These are phyloP conservation scores for Sporothrix globosa DNA, from an alignment of 2,329 filamentous ascomycete species.

Conservation along the genomic window DNA sequence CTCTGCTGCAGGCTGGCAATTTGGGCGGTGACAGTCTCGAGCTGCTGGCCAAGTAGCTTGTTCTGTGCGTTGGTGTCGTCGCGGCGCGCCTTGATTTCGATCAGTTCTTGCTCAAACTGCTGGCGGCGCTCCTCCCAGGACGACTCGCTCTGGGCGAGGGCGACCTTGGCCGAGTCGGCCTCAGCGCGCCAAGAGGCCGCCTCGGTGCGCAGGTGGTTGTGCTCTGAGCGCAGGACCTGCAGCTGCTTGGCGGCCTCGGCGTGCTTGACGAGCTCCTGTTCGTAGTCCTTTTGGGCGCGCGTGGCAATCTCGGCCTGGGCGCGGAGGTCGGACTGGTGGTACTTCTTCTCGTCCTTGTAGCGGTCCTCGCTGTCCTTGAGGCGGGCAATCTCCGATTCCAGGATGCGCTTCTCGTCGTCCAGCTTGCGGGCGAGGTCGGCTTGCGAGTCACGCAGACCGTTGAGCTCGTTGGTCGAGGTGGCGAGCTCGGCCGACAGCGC, in stretches of 20 bases:
- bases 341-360: slow-evolving; percentile 76
- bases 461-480: slow-evolving; percentile 80
- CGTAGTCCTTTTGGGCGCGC: slow-evolving; percentile 92
- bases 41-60: slow-evolving; percentile 82
- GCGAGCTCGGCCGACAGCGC: slow-evolving; percentile 82
- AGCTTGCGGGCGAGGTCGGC: slow-evolving; percentile 70
- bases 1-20: slow-evolving; percentile 79
- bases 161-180: slow-evolving; percentile 80
- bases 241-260: slow-evolving; percentile 89
- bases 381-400: slow-evolving; percentile 77
- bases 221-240: slow-evolving; percentile 75
- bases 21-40: slow-evolving; percentile 80
- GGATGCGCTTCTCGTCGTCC: slow-evolving; percentile 78
- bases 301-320: slow-evolving; percentile 92
- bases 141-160: slow-evolving; percentile 76
- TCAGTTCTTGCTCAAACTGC: slow-evolving; percentile 80
- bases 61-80: slow-evolving; percentile 90
- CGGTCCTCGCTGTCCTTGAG: slow-evolving; percentile 83
- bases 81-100: slow-evolving; percentile 74
- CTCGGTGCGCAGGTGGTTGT: slow-evolving; percentile 80
- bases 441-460: slow-evolving; percentile 76
- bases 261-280: slow-evolving; percentile 91
- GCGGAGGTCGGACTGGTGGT: slow-evolving; percentile 88
- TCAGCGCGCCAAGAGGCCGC: slow-evolving; percentile 75
- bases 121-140: slow-evolving; percentile 85